Base-by-base conservation (phyloP, 73 alveolate species). In the Paraurostyla sp. region DNA sequence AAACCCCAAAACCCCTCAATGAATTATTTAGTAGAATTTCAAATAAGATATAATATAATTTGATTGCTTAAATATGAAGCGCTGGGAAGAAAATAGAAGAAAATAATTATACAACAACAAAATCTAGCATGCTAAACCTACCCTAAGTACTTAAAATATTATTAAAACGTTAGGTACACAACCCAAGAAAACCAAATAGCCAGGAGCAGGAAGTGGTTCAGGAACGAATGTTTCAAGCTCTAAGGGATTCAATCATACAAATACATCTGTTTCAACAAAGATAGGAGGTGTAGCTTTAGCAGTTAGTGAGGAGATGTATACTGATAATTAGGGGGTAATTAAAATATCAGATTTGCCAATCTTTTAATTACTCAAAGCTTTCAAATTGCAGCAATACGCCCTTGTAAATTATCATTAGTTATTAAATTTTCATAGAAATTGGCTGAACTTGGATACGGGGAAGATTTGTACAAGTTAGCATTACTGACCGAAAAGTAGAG, bases 361-460 rank as follows among this genome's bases (percentile, higher is more conserved):
- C 13, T 89, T 80, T 76, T 68, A 71, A 29, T 65, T 89, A 7
- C 88, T 89, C 11, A 87, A 89, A 52, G 88, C 89, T 42, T 89
- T 89, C 80, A 89, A 89, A 38, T 83, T 89, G 9, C 94, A 89
- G 76, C 84, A 89, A 80, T 89, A 89, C 50, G 90, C 94, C 7
- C 20, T 73, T 51, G 82, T 65, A 65, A 36, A 30, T 18, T 33
- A 25, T 40, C 18, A 32, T 38, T 27, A 30, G 48, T 40, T 32
- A 38, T 40, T n/a, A 13, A 46, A 1, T 18, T 45, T 42, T 43
- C 22, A 6, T 65, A 90, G 81, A 83, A 46, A 42, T 41, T 91
- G 29, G 87, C 87, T 18, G 96, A 91, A 13, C 38, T 91, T 0
- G 96, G 96, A 7, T 91, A 42, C 50, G 96, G 96, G 11, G 91